Evolutionary conservation across 2,329 filamentous ascomycete species (phyloP).

Genomic region (Chaetomium sp.): DNA sequence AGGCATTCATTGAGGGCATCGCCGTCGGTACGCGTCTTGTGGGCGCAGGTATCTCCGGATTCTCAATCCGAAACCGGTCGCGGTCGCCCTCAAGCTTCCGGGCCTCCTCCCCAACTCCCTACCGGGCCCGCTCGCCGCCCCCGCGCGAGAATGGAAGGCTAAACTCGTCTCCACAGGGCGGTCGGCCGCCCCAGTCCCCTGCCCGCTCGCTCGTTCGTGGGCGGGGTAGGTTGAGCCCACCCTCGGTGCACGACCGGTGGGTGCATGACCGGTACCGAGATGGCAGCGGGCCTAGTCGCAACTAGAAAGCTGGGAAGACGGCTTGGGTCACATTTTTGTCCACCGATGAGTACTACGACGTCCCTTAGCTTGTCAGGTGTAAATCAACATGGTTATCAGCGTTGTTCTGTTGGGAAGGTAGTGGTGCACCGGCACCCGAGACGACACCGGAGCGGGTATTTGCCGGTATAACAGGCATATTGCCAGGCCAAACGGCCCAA

Average conservation of each 20-base stretch:
- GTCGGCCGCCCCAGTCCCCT: neutral
- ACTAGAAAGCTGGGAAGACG: neutral
- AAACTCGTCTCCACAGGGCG: neutral
- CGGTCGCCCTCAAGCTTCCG: neutral
- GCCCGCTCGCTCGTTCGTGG: neutral
- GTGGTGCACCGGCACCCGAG: neutral
- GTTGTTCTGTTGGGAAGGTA: neutral
- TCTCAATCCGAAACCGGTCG: neutral
- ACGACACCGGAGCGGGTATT: neutral
- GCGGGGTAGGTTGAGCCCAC: neutral
- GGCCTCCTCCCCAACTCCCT: neutral
- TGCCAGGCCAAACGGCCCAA: too few species aligned
- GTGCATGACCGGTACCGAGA: conserved; percentile 4
- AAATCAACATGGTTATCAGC: neutral
- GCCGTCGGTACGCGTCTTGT: conserved; percentile 26
- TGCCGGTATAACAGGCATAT: neutral
- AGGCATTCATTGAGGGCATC: conserved; percentile 34
- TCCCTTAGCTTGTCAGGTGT: neutral
- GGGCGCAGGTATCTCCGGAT: neutral
- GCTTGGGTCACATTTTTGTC: neutral
- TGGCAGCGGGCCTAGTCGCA: neutral
- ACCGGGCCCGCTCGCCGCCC: neutral
- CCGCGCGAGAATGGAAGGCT: neutral
- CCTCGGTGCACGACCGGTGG: neutral
- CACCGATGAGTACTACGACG: neutral